Evolutionary conservation across 1,139 yeast genomes (phyloP).

Genomic region (Yamadazyma blattariae): DNA sequence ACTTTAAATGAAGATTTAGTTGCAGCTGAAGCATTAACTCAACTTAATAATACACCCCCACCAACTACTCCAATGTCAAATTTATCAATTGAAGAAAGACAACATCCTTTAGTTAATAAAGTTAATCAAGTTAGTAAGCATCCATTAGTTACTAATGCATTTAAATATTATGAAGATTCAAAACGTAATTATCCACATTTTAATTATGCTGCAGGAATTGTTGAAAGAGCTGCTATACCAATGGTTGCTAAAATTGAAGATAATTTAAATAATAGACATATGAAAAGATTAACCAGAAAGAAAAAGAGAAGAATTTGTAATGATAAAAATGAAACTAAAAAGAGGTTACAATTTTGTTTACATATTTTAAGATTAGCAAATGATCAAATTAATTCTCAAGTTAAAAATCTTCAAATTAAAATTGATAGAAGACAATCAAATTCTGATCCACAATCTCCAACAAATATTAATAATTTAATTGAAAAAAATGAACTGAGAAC

Average conservation of each 20-base stretch:
- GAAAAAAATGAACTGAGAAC: conserved; percentile 9
- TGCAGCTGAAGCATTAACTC: conserved; percentile 45
- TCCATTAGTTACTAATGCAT: conserved; percentile 57
- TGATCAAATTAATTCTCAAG: conserved; percentile 63
- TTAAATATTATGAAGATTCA: conserved; percentile 54
- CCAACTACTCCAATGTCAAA: conserved; percentile 14
- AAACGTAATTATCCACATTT: conserved; percentile 56
- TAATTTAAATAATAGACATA: conserved; percentile 40
- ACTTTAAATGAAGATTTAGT: conserved; percentile 7
- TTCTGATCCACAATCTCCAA: conserved; percentile 5
- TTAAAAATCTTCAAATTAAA: conserved; percentile 53
- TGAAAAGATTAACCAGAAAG: conserved; percentile 21
- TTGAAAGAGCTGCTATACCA: conserved; percentile 62
- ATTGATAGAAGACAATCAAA: conserved; percentile 17
- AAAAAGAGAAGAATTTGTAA: conserved; percentile 20
- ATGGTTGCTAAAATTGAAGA: conserved; percentile 51
- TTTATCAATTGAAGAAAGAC: conserved; percentile 13
- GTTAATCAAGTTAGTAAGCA: conserved; percentile 44
- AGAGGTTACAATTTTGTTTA: conserved; percentile 68
- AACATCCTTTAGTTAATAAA: conserved; percentile 43
- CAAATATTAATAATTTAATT: neutral
- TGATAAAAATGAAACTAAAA: conserved; percentile 55
- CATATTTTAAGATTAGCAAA: conserved; percentile 75
- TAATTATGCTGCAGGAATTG: conserved; percentile 64
- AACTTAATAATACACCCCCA: conserved; percentile 22